Evolutionary conservation across 805 yeast species (phyloP).

Genomic region (Metschnikowia aberdeeniae): DNA sequence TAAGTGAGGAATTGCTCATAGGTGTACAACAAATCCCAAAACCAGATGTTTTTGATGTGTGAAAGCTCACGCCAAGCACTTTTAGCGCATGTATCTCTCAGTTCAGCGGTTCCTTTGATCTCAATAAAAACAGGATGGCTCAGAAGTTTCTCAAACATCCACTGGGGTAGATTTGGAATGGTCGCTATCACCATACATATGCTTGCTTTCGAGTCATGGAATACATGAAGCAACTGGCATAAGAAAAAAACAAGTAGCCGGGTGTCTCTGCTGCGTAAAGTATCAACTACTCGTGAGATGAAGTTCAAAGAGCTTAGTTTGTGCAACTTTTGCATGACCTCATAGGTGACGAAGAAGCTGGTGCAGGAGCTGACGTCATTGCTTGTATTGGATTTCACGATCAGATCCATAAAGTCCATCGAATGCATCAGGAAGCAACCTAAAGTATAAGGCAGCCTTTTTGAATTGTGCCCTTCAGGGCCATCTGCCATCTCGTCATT

Average conservation of each 20-base stretch:
- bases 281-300: slow-evolving; percentile 4
- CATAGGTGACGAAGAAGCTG: background rate
- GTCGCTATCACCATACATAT: slow-evolving; percentile 40
- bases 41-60: slow-evolving; percentile 6
- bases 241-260: slow-evolving; percentile 18
- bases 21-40: slow-evolving; percentile 40
- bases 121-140: slow-evolving; percentile 15
- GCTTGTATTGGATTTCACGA: background rate
- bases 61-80: background rate
- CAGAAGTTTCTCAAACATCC: slow-evolving; percentile 27
- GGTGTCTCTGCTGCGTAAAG: background rate
- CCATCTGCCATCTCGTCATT: no score
- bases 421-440: background rate
- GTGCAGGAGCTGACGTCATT: no score
- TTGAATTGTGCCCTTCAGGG: background rate
- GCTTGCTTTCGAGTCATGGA: slow-evolving; percentile 34
- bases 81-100: background rate
- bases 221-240: slow-evolving; percentile 32
- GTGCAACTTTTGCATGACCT: background rate
- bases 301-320: slow-evolving; percentile 1
- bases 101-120: slow-evolving; percentile 8
- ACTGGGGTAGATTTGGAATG: slow-evolving; percentile 35
- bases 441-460: background rate
- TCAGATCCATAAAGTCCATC: background rate
- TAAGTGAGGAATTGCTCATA: slow-evolving; percentile 63